phyloP scores from a whole-genome alignment of 2,329 filamentous ascomycete species.

The Cercospora sp. region DNA sequence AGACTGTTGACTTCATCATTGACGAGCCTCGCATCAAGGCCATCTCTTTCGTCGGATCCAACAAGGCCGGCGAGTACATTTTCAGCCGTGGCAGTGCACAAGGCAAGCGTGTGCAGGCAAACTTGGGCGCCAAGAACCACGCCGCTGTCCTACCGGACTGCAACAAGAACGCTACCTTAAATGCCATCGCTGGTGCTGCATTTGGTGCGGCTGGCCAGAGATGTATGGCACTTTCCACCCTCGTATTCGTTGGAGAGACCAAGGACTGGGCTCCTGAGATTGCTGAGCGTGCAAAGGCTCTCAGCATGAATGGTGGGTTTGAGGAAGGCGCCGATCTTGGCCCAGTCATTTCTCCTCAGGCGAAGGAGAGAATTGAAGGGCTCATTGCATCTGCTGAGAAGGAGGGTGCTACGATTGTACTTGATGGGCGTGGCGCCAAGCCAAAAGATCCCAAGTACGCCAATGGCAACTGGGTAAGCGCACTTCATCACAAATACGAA shows the following conservation, averaged over 20 bases:
- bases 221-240: slow-evolving; percentile 82
- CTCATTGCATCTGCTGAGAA: slow-evolving; percentile 75
- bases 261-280: slow-evolving; percentile 80
- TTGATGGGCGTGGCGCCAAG: slow-evolving; percentile 74
- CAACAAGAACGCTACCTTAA: slow-evolving; percentile 88
- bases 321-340: slow-evolving; percentile 77
- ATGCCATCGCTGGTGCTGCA: slow-evolving; percentile 78
- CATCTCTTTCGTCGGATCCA: slow-evolving; percentile 81
- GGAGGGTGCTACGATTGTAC: slow-evolving; percentile 78
- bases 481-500: neutral
- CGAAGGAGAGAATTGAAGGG: slow-evolving; percentile 74
- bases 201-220: slow-evolving; percentile 83
- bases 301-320: slow-evolving; percentile 78
- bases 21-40: slow-evolving; percentile 85
- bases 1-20: slow-evolving; percentile 81
- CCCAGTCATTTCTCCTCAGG: slow-evolving; percentile 77
- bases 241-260: slow-evolving; percentile 82
- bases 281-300: slow-evolving; percentile 69
- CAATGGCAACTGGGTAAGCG: slow-evolving; percentile 72
- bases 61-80: slow-evolving; percentile 88
- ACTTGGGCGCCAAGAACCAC: slow-evolving; percentile 86
- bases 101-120: slow-evolving; percentile 85
- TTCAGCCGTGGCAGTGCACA: slow-evolving; percentile 76
- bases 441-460: slow-evolving; percentile 68
- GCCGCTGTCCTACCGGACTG: slow-evolving; percentile 80